Conservation (phyloP, 768 basidiomycete genomes). For the Gloeostereum incarnatum region DNA sequence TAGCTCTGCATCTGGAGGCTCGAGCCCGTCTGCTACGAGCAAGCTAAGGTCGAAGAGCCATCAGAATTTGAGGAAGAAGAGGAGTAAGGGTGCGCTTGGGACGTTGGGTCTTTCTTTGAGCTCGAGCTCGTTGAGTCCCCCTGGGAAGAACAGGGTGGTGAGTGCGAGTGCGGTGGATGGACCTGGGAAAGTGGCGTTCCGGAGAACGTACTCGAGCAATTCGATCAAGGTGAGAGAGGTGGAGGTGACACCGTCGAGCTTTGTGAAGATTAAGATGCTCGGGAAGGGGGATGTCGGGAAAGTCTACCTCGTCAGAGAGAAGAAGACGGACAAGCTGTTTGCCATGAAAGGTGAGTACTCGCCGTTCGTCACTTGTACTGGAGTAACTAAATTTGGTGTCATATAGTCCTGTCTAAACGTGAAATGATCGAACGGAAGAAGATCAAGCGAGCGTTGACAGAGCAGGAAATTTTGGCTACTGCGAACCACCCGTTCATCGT, state of each 20-base stretch:
- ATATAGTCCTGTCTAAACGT: constrained; percentile 84
- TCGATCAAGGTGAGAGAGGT: constrained; percentile 92
- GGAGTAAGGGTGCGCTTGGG: no score
- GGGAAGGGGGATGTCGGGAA: constrained; percentile 98
- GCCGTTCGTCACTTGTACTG: constrained; percentile 13
- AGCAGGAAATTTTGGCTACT: constrained; percentile 97
- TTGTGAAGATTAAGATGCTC: constrained; percentile 95
- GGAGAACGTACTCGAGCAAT: constrained; percentile 94
- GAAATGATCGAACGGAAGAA: constrained; percentile 99
- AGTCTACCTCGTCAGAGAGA: constrained; percentile 96
- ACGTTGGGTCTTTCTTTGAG: no score
- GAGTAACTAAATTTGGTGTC: constrained; percentile 13
- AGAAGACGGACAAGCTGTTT: constrained; percentile 92
- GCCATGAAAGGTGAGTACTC: constrained; percentile 92
- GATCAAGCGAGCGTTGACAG: constrained; percentile 96
- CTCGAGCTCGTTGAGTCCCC: no score
- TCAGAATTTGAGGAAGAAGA: no score
- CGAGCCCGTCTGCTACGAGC: background rate
- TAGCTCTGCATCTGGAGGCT: background rate
- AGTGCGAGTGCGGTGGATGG: constrained; percentile 35
- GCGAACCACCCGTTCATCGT: constrained; percentile 99
- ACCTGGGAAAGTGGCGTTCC: constrained; percentile 66
- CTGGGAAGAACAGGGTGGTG: constrained; percentile 16
- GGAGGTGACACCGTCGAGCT: constrained; percentile 91
- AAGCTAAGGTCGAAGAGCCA: no score